phyloP scores from a whole-genome alignment of 192 early-diverging fungal genomes.

The Umbelopsis sp. region DNA sequence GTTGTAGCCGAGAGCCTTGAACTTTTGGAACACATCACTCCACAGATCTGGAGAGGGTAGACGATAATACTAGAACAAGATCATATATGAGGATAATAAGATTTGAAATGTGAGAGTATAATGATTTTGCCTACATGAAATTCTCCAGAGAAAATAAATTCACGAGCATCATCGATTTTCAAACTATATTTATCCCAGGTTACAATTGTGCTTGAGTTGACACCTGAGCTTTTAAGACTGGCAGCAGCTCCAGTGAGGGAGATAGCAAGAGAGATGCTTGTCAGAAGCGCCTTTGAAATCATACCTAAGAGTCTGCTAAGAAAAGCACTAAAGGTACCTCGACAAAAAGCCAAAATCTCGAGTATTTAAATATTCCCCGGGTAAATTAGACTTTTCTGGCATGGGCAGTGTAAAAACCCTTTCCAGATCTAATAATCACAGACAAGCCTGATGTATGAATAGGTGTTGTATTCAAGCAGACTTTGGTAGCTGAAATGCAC shows the following conservation, averaged over 20 bases:
- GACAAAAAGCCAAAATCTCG: neutral
- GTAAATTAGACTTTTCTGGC: no score
- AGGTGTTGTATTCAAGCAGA: no score
- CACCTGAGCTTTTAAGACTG: neutral
- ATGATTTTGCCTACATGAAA: conserved; percentile 17
- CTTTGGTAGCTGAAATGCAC: no score
- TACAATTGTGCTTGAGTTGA: conserved; percentile 5
- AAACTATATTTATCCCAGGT: conserved; percentile 26
- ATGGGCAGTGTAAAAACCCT: no score
- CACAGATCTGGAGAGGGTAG: conserved; percentile 37
- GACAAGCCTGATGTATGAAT: no score
- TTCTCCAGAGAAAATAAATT: conserved; percentile 22
- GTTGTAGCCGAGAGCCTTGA: conserved; percentile 32
- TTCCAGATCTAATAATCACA: no score
- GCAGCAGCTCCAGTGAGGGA: neutral
- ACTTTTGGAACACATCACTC: conserved; percentile 35
- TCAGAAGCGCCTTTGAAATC: conserved; percentile 18
- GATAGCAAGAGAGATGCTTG: conserved; percentile 8
- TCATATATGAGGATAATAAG: neutral
- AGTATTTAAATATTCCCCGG: no score
- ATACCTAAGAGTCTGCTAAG: neutral
- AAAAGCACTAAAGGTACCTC: neutral
- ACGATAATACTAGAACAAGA: conserved; percentile 23
- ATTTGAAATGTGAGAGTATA: neutral
- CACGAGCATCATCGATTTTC: conserved; percentile 17